Conservation (phyloP, 805 yeast genomes). For the Nakazawaea wyomingensis region DNA sequence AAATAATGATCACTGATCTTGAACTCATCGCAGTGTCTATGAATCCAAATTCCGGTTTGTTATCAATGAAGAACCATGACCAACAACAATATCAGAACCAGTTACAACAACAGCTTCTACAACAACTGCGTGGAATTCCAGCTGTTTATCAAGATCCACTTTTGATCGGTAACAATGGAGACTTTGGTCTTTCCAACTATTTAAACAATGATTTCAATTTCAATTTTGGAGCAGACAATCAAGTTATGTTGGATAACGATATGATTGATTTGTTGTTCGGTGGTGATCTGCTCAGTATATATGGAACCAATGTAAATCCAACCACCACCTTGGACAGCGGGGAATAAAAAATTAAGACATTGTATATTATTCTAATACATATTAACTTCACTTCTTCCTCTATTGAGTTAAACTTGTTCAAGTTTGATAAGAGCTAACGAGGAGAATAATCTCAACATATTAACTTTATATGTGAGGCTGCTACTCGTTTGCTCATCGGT, state of each 20-base stretch:
- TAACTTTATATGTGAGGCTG: too few relatives aligned
- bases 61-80: background rate
- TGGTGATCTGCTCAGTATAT: slow-evolving; percentile 3
- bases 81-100: background rate
- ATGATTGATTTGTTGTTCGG: slow-evolving; percentile 14
- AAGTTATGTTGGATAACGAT: slow-evolving; percentile 12
- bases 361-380: too few relatives aligned
- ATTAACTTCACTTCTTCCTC: too few relatives aligned
- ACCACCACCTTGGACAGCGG: background rate
- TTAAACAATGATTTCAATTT: slow-evolving; percentile 2
- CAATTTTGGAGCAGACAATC: slow-evolving; percentile 7
- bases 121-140: background rate
- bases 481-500: too few relatives aligned
- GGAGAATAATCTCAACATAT: too few relatives aligned
- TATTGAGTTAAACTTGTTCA: too few relatives aligned
- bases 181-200: background rate
- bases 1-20: slow-evolving; percentile 8
- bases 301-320: background rate
- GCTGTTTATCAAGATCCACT: background rate
- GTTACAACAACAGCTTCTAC: background rate
- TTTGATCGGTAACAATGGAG: background rate
- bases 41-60: background rate
- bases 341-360: too few relatives aligned
- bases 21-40: slow-evolving; percentile 5
- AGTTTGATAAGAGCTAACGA: too few relatives aligned